Evolutionary conservation across 371 early-diverging fungal species (phyloP).

Genomic region (Mortierella polycephala): DNA sequence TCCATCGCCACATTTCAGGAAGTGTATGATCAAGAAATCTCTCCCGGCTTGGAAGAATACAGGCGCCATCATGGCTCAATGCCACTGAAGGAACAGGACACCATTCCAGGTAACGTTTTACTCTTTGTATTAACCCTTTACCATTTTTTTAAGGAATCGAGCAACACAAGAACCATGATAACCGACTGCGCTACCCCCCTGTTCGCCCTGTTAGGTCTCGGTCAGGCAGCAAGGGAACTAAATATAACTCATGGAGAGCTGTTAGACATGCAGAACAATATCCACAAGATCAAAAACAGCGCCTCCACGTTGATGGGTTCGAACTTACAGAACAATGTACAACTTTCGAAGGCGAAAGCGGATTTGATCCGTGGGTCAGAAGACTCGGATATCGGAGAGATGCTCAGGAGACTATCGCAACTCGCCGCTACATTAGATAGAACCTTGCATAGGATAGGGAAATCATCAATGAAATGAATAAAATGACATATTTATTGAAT

Average conservation of each 20-base stretch:
- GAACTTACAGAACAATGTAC: background rate
- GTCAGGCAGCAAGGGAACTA: constrained; percentile 4
- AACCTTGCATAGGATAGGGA: constrained; percentile 1
- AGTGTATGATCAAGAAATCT: background rate
- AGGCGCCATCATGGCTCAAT: background rate
- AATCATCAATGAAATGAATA: background rate
- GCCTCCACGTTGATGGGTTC: constrained; percentile 3
- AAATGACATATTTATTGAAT: background rate
- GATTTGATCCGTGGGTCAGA: constrained; percentile 13
- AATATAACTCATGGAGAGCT: constrained; percentile 5
- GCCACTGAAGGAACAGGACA: background rate
- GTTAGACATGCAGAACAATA: constrained; percentile 5
- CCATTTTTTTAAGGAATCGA: background rate
- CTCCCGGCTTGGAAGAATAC: background rate
- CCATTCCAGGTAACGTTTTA: constrained; percentile 9
- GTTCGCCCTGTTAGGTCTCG: constrained; percentile 4
- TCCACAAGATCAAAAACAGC: constrained; percentile 1
- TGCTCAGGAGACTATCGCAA: constrained; percentile 8
- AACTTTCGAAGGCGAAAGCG: background rate
- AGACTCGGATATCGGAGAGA: constrained; percentile 1
- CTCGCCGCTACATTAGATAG: constrained; percentile 13
- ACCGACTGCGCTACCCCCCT: too few relatives aligned
- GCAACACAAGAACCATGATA: too few relatives aligned
- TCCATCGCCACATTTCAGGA: constrained; percentile 4
- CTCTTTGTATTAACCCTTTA: too few relatives aligned